Percentiles rank a stretch among this genome's conserved stretches.
Conservation (phyloP, 331 rosid genomes). For the Spiraea crenata region DNA sequence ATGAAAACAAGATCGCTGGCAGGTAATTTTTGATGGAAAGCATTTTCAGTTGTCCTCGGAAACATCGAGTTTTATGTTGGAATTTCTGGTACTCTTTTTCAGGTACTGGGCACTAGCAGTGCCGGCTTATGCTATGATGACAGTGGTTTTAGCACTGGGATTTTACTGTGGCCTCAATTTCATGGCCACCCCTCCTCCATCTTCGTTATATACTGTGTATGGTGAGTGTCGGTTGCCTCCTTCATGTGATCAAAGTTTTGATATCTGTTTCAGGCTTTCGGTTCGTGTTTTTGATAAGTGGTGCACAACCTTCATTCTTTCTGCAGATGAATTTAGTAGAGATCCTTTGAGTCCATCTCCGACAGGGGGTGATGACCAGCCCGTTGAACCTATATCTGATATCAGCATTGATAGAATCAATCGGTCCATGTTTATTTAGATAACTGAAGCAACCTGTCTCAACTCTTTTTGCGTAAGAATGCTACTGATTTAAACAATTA, state of each 20-base stretch:
- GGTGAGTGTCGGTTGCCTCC: conserved; percentile 45
- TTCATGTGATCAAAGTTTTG: background rate
- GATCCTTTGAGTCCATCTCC: conserved; percentile 48
- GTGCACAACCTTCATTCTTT: background rate
- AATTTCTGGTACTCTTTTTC: conserved; percentile 11
- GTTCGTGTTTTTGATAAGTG: background rate
- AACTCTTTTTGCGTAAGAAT: background rate
- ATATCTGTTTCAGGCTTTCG: background rate
- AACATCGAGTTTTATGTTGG: background rate
- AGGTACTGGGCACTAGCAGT: conserved; percentile 93
- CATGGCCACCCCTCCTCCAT: conserved; percentile 71
- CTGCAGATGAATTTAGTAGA: conserved; percentile 76
- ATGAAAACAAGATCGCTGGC: background rate
- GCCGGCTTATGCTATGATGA: conserved; percentile 70
- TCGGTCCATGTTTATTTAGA: conserved; percentile 65
- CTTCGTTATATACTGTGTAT: conserved; percentile 55
- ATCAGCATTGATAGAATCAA: conserved; percentile 61
- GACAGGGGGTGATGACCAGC: conserved; percentile 49
- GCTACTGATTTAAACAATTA: background rate
- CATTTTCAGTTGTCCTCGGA: background rate
- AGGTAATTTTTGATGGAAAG: background rate
- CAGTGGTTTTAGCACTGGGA: conserved; percentile 52
- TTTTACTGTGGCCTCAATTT: conserved; percentile 89
- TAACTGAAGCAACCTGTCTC: background rate
- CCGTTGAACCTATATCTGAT: conserved; percentile 80